Conservation (phyloP, 2,329 filamentous ascomycete species). For the Pseudogymnoascus sp. region DNA sequence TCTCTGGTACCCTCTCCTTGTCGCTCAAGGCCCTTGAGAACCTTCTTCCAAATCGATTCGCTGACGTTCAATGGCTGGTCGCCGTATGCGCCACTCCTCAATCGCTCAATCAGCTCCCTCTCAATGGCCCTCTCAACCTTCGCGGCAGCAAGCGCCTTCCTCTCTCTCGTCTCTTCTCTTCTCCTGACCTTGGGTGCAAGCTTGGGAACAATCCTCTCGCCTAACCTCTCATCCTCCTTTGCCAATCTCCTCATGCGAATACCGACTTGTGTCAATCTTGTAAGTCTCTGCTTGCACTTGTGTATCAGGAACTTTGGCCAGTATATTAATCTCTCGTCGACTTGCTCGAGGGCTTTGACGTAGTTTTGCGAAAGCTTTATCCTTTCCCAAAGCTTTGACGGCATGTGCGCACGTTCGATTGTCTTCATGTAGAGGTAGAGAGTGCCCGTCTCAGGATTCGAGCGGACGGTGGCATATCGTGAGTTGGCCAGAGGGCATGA, state of each 20-base stretch:
- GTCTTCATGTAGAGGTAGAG: slow-evolving; percentile 98
- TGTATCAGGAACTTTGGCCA: slow-evolving; percentile 90
- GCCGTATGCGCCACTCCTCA: slow-evolving; percentile 88
- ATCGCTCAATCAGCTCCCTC: slow-evolving; percentile 81
- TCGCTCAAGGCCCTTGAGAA: slow-evolving; percentile 80
- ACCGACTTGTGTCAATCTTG: slow-evolving; percentile 82
- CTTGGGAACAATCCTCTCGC: slow-evolving; percentile 80
- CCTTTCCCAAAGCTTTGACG: slow-evolving; percentile 88
- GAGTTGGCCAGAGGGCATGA: slow-evolving; percentile 87
- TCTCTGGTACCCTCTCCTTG: slow-evolving; percentile 76
- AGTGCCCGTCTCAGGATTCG: slow-evolving; percentile 68
- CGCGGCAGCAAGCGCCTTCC: slow-evolving; percentile 71
- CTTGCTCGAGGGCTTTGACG: slow-evolving; percentile 74
- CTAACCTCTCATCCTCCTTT: slow-evolving; percentile 80
- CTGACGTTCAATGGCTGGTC: slow-evolving; percentile 92
- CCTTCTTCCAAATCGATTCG: slow-evolving; percentile 94
- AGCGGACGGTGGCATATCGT: slow-evolving; percentile 84
- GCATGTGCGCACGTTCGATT: slow-evolving; percentile 78
- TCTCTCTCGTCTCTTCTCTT: slow-evolving; percentile 66
- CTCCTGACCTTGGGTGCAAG: slow-evolving; percentile 82
- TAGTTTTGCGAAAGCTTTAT: slow-evolving; percentile 89
- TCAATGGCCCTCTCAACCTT: slow-evolving; percentile 96
- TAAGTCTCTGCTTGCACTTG: slow-evolving; percentile 95
- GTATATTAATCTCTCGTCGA: slow-evolving; percentile 81
- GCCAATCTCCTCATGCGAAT: slow-evolving; percentile 73